These are phyloP conservation scores for Mariannaea elegans DNA, from an alignment of 2,329 filamentous ascomycete genomes.

Conservation along the genomic window DNA sequence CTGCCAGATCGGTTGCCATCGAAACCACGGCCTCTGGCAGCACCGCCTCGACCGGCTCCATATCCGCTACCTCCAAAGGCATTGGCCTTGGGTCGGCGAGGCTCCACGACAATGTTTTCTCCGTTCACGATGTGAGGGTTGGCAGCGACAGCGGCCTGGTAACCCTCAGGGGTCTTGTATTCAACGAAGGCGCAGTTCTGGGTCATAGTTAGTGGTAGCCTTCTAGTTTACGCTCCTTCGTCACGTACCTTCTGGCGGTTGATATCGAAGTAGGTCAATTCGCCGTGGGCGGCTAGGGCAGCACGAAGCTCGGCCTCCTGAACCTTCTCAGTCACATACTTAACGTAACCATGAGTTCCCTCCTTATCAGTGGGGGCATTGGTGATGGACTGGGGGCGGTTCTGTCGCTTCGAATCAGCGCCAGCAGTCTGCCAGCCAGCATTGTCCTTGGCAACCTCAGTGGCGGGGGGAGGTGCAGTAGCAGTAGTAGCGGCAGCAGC, in stretches of 20 bases:
- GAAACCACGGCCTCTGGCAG: conserved; percentile 72
- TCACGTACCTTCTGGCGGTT: conserved; percentile 82
- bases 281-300: conserved; percentile 76
- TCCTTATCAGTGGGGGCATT: conserved; percentile 73
- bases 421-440: conserved; percentile 86
- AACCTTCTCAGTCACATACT: conserved; percentile 93
- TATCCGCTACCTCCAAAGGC: conserved; percentile 77
- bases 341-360: conserved; percentile 87
- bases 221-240: not conserved
- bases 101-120: conserved; percentile 86
- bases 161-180: conserved; percentile 82
- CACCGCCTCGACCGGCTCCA: conserved; percentile 67
- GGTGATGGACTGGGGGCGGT: conserved; percentile 73
- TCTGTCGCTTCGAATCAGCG: conserved; percentile 84
- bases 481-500: conserved; percentile 53
- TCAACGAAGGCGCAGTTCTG: conserved; percentile 98
- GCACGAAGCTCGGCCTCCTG: conserved; percentile 76
- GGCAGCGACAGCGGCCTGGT: conserved; percentile 81
- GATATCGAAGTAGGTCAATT: conserved; percentile 78
- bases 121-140: conserved; percentile 88
- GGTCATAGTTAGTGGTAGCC: conserved; percentile 27
- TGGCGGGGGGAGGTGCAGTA: conserved; percentile 47
- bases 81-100: conserved; percentile 80
- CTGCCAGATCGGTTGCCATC: conserved; percentile 68
- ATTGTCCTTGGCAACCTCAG: conserved; percentile 59